Base-by-base conservation (phyloP, 371 early-diverging fungal species). In the Actinomucor elegans region DNA sequence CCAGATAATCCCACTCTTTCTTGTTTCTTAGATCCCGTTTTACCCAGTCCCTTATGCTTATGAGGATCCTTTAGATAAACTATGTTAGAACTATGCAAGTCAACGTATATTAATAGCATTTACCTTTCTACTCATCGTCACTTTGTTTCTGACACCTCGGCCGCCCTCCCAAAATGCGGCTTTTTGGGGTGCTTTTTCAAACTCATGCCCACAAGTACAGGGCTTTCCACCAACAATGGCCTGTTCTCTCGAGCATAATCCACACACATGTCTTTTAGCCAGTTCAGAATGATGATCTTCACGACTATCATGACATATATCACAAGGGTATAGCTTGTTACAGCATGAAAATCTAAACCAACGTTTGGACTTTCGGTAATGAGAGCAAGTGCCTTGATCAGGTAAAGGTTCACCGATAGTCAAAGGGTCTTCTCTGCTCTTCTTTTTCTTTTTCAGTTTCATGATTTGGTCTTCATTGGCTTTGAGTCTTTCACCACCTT, bases 311-410 rank as follows among this genome's bases (percentile, higher is more conserved):
- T 99, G 99, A 64, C 99, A 99, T 11, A 79, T 59, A 73, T 95
- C 97, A 67, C 99, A 99, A 0, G 98, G 88, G 71, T 87, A 97
- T 3, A 91, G 69, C 53, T 63, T 69, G 41, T 57, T 53, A 32
- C 77, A 79, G 75, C 99, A 99, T 0, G 95, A 93, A 72, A 99
- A 99, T 14, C 97, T 83, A 73, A 98, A 93, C 97, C 97, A 97
- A 42, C 97, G 84, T 47, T 87, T 90, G 5, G 94, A 94, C 70
- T 92, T 94, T 29, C 84, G 80, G 71, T 96, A 99, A 71, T 99
- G 99, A 45, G 77, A 70, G 66, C 99, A 99, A 0, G 92, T 79
- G 0, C 99, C 99, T 46, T 89, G 84, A 33, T 86, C 64, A 0
- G 94, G 93, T 31, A 96, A 71, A 5, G 91, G 83, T 53, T 89